These are phyloP conservation scores for Oxalis stricta DNA, from an alignment of 441 rosid species.

Conservation along the genomic window DNA sequence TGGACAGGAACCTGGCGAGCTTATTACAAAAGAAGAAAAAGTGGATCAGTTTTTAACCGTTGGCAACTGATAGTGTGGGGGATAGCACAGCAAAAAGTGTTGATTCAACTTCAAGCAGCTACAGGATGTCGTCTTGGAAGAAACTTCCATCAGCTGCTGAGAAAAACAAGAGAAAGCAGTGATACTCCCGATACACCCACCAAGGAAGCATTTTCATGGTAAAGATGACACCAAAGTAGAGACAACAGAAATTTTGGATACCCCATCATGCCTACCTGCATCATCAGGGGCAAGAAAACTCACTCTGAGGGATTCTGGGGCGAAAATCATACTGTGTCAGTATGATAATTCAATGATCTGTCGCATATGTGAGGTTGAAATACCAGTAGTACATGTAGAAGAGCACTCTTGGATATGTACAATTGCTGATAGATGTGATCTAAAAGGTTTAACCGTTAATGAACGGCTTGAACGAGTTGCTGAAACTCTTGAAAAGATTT, in stretches of 20 bases:
- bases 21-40: conserved; percentile 21
- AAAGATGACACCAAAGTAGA: conserved; percentile 32
- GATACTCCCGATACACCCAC: conserved; percentile 31
- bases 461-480: conserved; percentile 85
- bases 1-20: conserved; percentile 19
- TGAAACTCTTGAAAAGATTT: conserved; percentile 73
- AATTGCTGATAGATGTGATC: conserved; percentile 91
- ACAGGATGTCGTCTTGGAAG: conserved; percentile 93
- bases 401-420: conserved; percentile 95
- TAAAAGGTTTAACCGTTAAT: conserved; percentile 74
- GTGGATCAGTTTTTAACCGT: conserved; percentile 21
- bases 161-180: conserved; percentile 41
- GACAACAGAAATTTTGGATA: conserved; percentile 35
- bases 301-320: conserved; percentile 67
- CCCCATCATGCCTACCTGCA: conserved; percentile 37
- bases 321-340: conserved; percentile 41
- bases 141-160: conserved; percentile 78
- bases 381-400: conserved; percentile 95
- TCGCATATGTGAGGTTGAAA: conserved; percentile 97
- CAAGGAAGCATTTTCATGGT: conserved; percentile 22
- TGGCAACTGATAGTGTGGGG: conserved; percentile 31
- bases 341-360: conserved; percentile 92
- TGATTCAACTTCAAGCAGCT: conserved; percentile 66
- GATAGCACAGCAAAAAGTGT: conserved; percentile 58
- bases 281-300: conserved; percentile 29